Conservation (phyloP, 2,329 filamentous ascomycete species). For the Penicillium rolfsii region DNA sequence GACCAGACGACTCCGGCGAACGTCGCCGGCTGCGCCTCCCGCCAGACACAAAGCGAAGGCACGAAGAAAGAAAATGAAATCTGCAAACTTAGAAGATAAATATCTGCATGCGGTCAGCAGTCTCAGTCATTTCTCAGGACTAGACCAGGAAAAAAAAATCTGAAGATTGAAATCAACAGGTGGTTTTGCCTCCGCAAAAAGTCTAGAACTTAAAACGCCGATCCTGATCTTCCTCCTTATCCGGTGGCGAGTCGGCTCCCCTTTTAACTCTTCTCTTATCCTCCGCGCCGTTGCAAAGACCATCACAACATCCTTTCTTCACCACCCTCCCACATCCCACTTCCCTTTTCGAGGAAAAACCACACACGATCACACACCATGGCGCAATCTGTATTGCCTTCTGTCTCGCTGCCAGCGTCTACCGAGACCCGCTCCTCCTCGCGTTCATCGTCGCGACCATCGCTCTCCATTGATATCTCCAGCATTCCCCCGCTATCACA, state of each 20-base stretch:
- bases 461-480: constrained; percentile 52
- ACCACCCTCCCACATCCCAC: neutral
- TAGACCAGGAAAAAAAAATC: neutral
- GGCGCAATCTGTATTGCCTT: constrained; percentile 28
- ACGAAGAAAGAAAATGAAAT: neutral
- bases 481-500: constrained; percentile 49
- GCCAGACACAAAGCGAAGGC: neutral
- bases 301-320: neutral
- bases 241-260: constrained; percentile 23
- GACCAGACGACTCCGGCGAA: constrained; percentile 1
- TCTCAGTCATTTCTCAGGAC: neutral
- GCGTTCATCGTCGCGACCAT: constrained; percentile 36
- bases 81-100: neutral
- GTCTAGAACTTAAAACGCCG: constrained; percentile 2
- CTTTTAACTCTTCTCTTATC: constrained; percentile 23
- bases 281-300: constrained; percentile 1
- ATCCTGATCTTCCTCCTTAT: constrained; percentile 11
- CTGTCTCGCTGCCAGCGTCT: constrained; percentile 31
- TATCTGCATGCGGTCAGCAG: constrained; percentile 1
- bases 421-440: constrained; percentile 33
- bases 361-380: constrained; percentile 23
- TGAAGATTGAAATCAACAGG: neutral
- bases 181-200: constrained; percentile 1
- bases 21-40: constrained; percentile 3
- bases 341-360: neutral